A percentile compares a stretch with the other conserved stretches of the same genome.
Conservation (phyloP, 805 yeast genomes). For the Lachancea nothofagi region DNA sequence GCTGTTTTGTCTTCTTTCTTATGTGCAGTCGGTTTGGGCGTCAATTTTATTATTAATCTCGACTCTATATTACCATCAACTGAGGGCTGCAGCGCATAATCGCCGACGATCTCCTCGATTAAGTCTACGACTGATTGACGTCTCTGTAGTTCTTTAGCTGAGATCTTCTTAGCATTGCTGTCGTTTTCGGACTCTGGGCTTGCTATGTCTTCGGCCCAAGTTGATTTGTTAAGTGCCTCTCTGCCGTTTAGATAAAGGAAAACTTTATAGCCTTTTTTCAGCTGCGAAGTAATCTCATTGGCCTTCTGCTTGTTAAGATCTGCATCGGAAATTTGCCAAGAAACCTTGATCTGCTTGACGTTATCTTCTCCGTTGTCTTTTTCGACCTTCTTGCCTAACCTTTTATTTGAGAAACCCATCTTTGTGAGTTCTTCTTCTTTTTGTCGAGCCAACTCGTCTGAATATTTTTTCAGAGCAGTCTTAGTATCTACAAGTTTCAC, state of each 20-base stretch:
- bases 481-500: conserved; percentile 25
- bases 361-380: conserved; percentile 25
- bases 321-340: conserved; percentile 52
- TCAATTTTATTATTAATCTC: conserved; percentile 28
- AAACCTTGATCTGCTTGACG: conserved; percentile 43
- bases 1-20: conserved; percentile 27
- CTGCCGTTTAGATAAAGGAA: conserved; percentile 40
- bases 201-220: conserved; percentile 29
- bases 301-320: conserved; percentile 50
- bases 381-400: conserved; percentile 11
- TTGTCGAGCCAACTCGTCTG: conserved; percentile 24
- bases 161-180: conserved; percentile 11
- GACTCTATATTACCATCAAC: conserved; percentile 29
- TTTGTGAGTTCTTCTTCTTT: conserved; percentile 24
- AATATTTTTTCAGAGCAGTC: conserved; percentile 25
- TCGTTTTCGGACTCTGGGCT: conserved; percentile 10
- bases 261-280: conserved; percentile 41
- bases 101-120: conserved; percentile 27
- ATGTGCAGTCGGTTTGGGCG: conserved; percentile 18
- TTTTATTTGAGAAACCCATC: conserved; percentile 18
- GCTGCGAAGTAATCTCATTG: conserved; percentile 42
- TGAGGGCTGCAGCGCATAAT: conserved; percentile 21
- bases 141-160: conserved; percentile 32
- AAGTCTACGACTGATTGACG: conserved; percentile 32
- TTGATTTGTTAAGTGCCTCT: conserved; percentile 18